Percentiles rank a stretch among this genome's conserved stretches.
Conservation (phyloP, 805 yeast genomes). For the Spathaspora girioi region DNA sequence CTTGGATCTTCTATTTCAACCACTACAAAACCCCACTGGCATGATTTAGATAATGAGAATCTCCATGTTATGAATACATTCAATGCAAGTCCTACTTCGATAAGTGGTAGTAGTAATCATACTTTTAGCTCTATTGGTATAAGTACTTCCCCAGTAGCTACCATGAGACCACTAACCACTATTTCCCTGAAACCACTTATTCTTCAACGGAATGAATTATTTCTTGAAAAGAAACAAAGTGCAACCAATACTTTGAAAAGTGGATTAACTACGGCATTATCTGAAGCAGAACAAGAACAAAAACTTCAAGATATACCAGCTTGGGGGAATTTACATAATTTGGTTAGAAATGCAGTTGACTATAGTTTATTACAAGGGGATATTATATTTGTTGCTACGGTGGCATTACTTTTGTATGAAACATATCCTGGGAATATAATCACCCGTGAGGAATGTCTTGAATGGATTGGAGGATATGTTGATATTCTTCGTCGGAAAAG, state of each 20-base stretch:
- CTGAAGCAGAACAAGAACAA: constrained; percentile 7
- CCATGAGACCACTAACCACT: constrained; percentile 13
- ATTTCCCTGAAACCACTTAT: constrained; percentile 6
- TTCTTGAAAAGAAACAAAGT: background rate
- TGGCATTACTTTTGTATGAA: constrained; percentile 52
- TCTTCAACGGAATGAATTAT: background rate
- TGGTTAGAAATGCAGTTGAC: constrained; percentile 50
- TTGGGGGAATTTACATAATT: constrained; percentile 44
- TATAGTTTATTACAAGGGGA: constrained; percentile 64
- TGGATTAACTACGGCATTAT: constrained; percentile 3
- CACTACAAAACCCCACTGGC: background rate
- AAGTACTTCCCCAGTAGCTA: background rate
- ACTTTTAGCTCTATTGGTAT: constrained; percentile 1
- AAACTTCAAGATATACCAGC: constrained; percentile 35
- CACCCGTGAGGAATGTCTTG: constrained; percentile 35
- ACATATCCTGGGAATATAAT: constrained; percentile 17
- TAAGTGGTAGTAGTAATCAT: background rate
- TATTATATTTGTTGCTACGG: constrained; percentile 53
- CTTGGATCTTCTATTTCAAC: background rate
- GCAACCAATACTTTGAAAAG: background rate
- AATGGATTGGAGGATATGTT: constrained; percentile 54
- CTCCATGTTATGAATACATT: constrained; percentile 16
- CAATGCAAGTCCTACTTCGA: constrained; percentile 4
- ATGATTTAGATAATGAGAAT: constrained; percentile 37
- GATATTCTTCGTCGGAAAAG: constrained; percentile 48